Percentiles rank a stretch among this genome's conserved stretches.
These are phyloP conservation scores for Tagetes erecta DNA, from an alignment of 129 eudicot genomes.

Conservation along the genomic window DNA sequence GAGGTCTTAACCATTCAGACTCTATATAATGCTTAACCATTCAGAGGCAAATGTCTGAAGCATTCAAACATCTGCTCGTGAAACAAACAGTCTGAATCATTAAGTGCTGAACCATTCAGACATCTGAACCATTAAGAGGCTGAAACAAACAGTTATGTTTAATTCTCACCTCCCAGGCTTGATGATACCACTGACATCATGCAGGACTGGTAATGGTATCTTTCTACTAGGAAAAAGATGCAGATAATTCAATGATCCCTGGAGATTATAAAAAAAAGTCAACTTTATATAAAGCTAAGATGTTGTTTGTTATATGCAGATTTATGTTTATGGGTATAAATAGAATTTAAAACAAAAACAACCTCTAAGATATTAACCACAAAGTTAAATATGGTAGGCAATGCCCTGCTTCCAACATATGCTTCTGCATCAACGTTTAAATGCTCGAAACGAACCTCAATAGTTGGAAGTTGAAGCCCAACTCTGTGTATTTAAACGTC, in stretches of 20 bases:
- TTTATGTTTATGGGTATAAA: neutral
- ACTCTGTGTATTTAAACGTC: slow-evolving; percentile 41
- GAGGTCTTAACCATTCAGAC: too few relatives aligned
- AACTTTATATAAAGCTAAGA: neutral
- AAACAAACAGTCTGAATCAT: too few relatives aligned
- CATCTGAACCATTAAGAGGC: too few relatives aligned
- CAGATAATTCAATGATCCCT: slow-evolving; percentile 56
- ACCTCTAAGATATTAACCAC: slow-evolving; percentile 62
- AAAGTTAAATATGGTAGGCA: slow-evolving; percentile 63
- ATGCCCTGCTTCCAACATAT: slow-evolving; percentile 63
- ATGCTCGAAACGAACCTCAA: slow-evolving; percentile 73
- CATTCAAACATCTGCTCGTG: too few relatives aligned
- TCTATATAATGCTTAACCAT: too few relatives aligned
- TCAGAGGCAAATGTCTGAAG: too few relatives aligned
- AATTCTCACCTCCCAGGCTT: slow-evolving; percentile 70
- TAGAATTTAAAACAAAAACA: slow-evolving; percentile 23
- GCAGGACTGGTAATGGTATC: slow-evolving; percentile 60
- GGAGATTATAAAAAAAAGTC: slow-evolving; percentile 3
- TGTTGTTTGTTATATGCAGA: neutral
- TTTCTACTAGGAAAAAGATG: slow-evolving; percentile 65
- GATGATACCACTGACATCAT: slow-evolving; percentile 74
- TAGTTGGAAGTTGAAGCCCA: slow-evolving; percentile 67
- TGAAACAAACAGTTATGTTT: neutral
- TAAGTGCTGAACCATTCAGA: too few relatives aligned
- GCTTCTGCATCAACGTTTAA: slow-evolving; percentile 66